Base-by-base conservation (phyloP, 2,329 filamentous ascomycete species). In the Chaetomium strumarium region DNA sequence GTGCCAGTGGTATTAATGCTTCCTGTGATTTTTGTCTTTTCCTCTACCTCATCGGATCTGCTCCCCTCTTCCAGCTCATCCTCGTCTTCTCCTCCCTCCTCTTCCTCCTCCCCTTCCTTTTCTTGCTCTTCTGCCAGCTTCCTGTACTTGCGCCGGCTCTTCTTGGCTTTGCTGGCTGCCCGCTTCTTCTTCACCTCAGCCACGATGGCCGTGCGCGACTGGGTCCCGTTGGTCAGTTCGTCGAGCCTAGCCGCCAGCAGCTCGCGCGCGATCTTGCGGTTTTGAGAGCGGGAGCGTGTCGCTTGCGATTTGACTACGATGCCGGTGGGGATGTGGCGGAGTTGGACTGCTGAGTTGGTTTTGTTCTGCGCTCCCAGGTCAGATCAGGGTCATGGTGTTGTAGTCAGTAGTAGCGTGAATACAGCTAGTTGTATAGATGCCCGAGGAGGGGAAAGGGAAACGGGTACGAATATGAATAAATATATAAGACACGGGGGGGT, bases 241-340 rank as follows among this genome's bases (percentile, higher is more conserved):
- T 99, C 93, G 31, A 85, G 72, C 62, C 79, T 82, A 61, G 88
- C 83, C 20, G 87, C 88, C 30, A 96, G 76, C 39, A 95, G 74
- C 59, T 83, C 76, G 38, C 91, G 80, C 12, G 93, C 93, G 57
- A 89, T 85, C 68, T 87, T 91, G 58, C 91, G 82, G 68, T 99
- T 99, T 70, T 95, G 88, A 52, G 80, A 80, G 16, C 90, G 83
- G 1, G 88, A 95, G 44, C 93, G 84, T 9, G 93, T 97, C 17
- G 86, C 90, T 71, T 99, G 93, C 51, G 83, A 92, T 72, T 99
- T 99, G 58, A 99, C 81, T 13, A 97, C 91, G 49, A 96, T 83
- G 56, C 92, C 92, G 0, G 91, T 95, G 6, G 92, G 90, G 14
- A 87, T 72, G 69, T 99, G 93, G 61, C 86, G 93, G 34, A 99